Evolutionary conservation across 2,329 filamentous ascomycete species (phyloP).

Genomic region (Trichoderma aggressivum): DNA sequence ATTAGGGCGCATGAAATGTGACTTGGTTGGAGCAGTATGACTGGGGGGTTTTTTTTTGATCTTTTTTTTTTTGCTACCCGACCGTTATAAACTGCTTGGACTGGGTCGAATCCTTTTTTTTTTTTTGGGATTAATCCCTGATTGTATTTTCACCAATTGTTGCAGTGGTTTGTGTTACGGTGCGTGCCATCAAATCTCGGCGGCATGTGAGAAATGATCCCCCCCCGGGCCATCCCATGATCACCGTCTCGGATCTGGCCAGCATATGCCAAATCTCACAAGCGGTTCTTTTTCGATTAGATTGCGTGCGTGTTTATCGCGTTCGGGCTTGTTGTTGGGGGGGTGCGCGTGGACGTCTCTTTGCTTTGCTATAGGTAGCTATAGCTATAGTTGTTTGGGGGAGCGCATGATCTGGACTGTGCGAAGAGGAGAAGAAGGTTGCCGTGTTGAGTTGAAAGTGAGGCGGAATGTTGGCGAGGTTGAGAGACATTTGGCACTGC

Average conservation of each 20-base stretch:
- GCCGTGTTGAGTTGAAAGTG: neutral
- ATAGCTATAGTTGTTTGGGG: too few species aligned
- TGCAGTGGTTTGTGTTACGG: neutral
- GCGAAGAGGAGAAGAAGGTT: neutral
- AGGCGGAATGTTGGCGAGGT: neutral
- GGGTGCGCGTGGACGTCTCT: neutral
- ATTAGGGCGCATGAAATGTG: neutral
- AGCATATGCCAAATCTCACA: neutral
- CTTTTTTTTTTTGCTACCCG: too few species aligned
- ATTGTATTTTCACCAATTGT: neutral
- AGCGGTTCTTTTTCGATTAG: neutral
- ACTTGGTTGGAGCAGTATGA: neutral
- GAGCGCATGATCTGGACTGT: neutral
- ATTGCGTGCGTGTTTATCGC: neutral
- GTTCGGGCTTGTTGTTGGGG: neutral
- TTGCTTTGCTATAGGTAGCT: neutral
- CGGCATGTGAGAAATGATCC: neutral
- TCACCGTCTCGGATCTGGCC: neutral
- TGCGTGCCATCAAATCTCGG: neutral
- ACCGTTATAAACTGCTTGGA: neutral
- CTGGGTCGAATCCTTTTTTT: neutral
- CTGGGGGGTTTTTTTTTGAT: neutral
- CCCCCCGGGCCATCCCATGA: neutral
- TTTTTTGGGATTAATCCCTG: neutral
- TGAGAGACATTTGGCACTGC: neutral